Evolutionary conservation across 345 rosid genomes (phyloP).

Genomic region (Murraya koenigii): DNA sequence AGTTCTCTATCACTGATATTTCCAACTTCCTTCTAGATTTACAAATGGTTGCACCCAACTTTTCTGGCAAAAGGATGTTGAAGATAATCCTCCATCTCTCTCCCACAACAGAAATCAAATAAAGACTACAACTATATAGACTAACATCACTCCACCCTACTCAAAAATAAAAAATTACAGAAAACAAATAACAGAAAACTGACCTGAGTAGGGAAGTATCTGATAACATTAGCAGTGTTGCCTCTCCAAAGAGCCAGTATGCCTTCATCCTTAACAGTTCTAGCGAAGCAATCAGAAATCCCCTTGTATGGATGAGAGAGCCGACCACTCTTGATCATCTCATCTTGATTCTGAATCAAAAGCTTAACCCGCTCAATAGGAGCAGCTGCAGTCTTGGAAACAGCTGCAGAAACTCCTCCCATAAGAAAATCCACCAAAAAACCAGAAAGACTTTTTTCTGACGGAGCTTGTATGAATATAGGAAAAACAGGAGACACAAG

Average conservation of each 20-base stretch:
- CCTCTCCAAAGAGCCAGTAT: slow-evolving; percentile 56
- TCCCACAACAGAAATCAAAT: not conserved
- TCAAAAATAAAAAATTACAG: not conserved
- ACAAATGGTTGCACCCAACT: not conserved
- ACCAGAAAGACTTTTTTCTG: slow-evolving; percentile 34
- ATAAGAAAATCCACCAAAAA: slow-evolving; percentile 51
- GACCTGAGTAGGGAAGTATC: slow-evolving; percentile 56
- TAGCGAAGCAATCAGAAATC: slow-evolving; percentile 47
- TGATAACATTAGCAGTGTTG: slow-evolving; percentile 55
- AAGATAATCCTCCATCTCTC: not conserved
- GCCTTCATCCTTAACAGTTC: slow-evolving; percentile 57
- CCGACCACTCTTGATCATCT: slow-evolving; percentile 56
- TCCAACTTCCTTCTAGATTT: not conserved
- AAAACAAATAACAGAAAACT: not conserved
- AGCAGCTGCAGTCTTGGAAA: slow-evolving; percentile 50
- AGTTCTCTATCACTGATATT: not conserved
- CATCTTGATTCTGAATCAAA: slow-evolving; percentile 55
- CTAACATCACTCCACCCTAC: not conserved
- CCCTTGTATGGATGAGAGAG: slow-evolving; percentile 56
- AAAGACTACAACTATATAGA: not conserved
- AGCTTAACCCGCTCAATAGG: slow-evolving; percentile 53
- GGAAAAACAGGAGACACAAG: slow-evolving; percentile 30
- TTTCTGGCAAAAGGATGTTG: not conserved
- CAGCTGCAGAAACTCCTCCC: slow-evolving; percentile 66
- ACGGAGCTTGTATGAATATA: slow-evolving; percentile 45